A percentile compares a stretch with the other conserved stretches of the same genome.
These are phyloP conservation scores for Fusarium pseudocircinatum DNA, from an alignment of 2,329 filamentous ascomycete species.

Conservation along the genomic window DNA sequence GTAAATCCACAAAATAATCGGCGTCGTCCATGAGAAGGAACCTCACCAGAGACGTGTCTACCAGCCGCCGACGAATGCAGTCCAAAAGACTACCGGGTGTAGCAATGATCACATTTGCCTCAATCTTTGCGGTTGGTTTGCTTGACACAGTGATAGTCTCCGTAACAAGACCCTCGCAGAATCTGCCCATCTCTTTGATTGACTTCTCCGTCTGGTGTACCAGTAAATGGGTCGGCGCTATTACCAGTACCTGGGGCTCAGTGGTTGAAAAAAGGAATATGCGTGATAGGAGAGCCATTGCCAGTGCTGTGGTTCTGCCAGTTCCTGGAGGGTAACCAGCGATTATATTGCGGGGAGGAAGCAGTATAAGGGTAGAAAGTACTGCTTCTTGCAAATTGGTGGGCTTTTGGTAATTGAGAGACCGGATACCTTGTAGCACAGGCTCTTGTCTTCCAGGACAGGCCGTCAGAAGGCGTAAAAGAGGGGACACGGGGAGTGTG, in stretches of 20 bases:
- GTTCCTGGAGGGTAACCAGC: background rate
- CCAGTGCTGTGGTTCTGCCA: background rate
- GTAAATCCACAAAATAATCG: background rate
- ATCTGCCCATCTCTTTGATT: background rate
- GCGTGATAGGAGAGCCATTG: background rate
- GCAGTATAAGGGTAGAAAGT: rapidly evolving
- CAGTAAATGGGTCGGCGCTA: background rate
- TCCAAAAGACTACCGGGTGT: background rate
- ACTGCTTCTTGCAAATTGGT: background rate
- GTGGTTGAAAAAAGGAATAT: rapidly evolving
- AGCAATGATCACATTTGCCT: background rate
- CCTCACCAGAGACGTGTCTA: background rate
- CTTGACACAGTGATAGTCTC: background rate
- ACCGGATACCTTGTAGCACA: background rate
- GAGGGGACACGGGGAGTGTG: background rate
- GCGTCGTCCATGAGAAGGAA: background rate
- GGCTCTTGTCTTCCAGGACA: background rate
- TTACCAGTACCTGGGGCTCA: background rate
- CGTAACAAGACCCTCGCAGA: background rate
- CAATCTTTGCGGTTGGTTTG: background rate
- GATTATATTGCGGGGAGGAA: background rate
- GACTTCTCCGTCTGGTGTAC: background rate
- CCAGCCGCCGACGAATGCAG: background rate
- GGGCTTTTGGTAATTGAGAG: background rate
- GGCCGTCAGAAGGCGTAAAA: background rate